Base-by-base conservation (phyloP, 2,329 filamentous ascomycete genomes). In the Fusarium sp. region DNA sequence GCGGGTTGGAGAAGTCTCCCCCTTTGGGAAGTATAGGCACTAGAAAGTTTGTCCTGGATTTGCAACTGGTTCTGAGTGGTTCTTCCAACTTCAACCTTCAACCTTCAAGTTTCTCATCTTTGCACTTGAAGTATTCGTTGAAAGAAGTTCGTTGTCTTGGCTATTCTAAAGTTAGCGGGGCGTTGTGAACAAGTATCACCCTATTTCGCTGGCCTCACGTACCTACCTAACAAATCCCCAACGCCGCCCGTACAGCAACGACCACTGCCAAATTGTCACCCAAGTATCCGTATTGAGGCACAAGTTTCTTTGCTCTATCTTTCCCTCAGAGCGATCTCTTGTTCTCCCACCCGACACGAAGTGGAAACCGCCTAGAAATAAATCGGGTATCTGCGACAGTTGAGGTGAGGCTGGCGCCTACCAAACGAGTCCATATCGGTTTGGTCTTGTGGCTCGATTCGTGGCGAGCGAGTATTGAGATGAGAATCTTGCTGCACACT, bases 1-100 rank as follows among this genome's bases (percentile, higher is more conserved):
- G 54, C 43, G 46, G 49, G 44, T 59, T 51, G 54, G 52, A 29
- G 70, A 71, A 68, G 70, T 74, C 49, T 75, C 52, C 62, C 67
- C 59, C 34, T n/a, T 66, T 38, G 44, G 43, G 29, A 49, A 57
- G 43, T 58, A 30, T 24, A 53, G 42, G 53, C 60, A 63, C 47
- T 54, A 50, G 50, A 44, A 71, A 60, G 49, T 42, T 49, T 66
- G 54, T 45, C 22, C 59, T 15, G 29, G 63, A 66, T 65, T 38
- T 38, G 38, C 68, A 73, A 72, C 67, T 72, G 27, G 73, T 62
- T 38, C 55, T 56, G 51, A 22, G 46, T n/a, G 22, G 24, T 59
- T 61, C 56, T 52, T 59, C 56, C 57, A 30, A 51, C 42, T 27
- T 52, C 40, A n/a, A 32, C 27, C 42, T 27, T 52, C 40, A n/a